Evolutionary conservation across 148 eudicot genomes (phyloP), one percentile per base, ranked within the genome.

Genomic region (Fagopyrum esculentum): DNA sequence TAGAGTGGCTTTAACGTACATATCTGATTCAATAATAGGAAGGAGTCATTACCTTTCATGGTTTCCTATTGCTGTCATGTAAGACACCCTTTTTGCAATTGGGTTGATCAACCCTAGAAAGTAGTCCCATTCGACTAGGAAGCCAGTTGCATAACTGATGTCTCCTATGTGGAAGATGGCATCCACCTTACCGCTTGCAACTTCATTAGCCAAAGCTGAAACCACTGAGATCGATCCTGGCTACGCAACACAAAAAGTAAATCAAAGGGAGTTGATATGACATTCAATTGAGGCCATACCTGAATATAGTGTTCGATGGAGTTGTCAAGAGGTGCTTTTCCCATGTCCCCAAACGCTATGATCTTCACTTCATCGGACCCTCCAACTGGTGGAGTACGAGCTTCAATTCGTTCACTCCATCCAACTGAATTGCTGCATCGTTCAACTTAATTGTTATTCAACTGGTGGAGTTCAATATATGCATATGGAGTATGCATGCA

Each of bases 41-140:
- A 22, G 26, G 26, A 22, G 26, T 22, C 26, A 22, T 22, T 66
- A 92, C 97, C 98, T 86, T 80, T 93, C 98, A 70, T 93, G 98
- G 84, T 93, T 93, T 43, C 98, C 98, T 56, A 93, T 90, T 0
- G 98, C 91, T 0, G 98, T 90, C 98, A 93, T 90, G 84, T 93
- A 93, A 22, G 98, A 78, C 72, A 93, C 74, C 59, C 52, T 77
- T 71, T 93, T 85, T 71, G 98, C 96, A 4, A 87, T 60, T 1
- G 93, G 93, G 46, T 63, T 82, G 76, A 93, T 90, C 6, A 82
- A 91, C 77, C 86, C 85, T 48, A 93, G 92, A 76, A 93, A 93
- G 78, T 80, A 93, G 75, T 93, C 98, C 98, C 98, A 93, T 71
- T 93, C 98, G 0, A 87, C 98, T 49, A 93, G 72, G 79, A 93